phyloP scores from a whole-genome alignment of 2,329 filamentous ascomycete genomes.

The Ophiostoma ulmi region DNA sequence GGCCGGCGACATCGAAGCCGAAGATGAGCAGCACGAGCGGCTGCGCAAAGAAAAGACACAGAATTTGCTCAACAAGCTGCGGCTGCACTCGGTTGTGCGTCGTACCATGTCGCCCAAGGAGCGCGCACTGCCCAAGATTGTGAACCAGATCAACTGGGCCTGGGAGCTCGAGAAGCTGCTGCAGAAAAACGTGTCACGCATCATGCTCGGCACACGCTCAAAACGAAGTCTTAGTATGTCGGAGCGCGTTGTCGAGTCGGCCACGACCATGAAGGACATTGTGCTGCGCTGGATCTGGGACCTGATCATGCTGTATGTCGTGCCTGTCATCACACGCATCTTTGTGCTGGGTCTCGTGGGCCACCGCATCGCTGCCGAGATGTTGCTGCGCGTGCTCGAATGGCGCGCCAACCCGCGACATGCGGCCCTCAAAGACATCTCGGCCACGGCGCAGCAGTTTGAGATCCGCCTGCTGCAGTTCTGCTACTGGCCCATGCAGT shows the following conservation, averaged over 20 bases:
- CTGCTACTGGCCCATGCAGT: slow-evolving; percentile 98
- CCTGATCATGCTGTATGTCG: slow-evolving; percentile 66
- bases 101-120: slow-evolving; percentile 77
- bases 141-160: slow-evolving; percentile 94
- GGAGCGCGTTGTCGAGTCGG: slow-evolving; percentile 89
- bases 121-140: slow-evolving; percentile 68
- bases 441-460: slow-evolving; percentile 92
- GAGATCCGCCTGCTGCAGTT: slow-evolving; percentile 97
- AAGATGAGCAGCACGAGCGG: slow-evolving; percentile 62
- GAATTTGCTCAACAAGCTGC: slow-evolving; percentile 76
- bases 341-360: slow-evolving; percentile 76
- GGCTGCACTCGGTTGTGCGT: slow-evolving; percentile 76
- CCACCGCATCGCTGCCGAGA: slow-evolving; percentile 75
- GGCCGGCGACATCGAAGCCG: slow-evolving; percentile 58
- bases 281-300: slow-evolving; percentile 64
- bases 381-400: slow-evolving; percentile 72
- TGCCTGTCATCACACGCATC: slow-evolving; percentile 65
- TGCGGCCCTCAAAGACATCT: slow-evolving; percentile 88
- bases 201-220: slow-evolving; percentile 61
- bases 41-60: slow-evolving; percentile 55
- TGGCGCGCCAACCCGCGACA: slow-evolving; percentile 74
- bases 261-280: slow-evolving; percentile 76
- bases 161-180: slow-evolving; percentile 81
- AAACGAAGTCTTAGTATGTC: slow-evolving; percentile 87
- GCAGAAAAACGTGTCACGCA: slow-evolving; percentile 81